Evolutionary conservation across 2,329 filamentous ascomycete genomes (phyloP), one percentile per base, ranked within the genome.

Genomic region (Setomelanomma holmii): DNA sequence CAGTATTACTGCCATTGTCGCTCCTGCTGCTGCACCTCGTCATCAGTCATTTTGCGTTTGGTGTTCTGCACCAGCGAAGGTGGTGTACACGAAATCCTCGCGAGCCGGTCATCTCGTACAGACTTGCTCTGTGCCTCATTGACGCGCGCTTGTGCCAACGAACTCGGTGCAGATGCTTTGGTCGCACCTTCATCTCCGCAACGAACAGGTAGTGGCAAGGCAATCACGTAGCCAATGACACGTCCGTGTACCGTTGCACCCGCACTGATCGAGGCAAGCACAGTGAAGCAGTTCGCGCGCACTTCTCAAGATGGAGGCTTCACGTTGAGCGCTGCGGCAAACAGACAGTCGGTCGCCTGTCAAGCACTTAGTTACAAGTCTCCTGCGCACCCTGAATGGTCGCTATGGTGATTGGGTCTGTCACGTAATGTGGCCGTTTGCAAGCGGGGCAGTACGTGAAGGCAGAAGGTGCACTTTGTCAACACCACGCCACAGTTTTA

Each of bases 361-460:
- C 10, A 30, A 30, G 10, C 5, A 14, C 10, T 14, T 30, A 3
- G 2, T 14, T 30, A 6, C 27, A 30, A 14, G 10, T 10, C 10
- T 8, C 27, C 3, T 10, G 27, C 5, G n/a, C 14, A 14, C 27
- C 27, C 27, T 30, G 27, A 14, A 10, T 6, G 27, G 10, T 30
- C 10, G 14, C 5, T 10, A 10, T 30, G 14, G 27, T 14, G 27
- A 6, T 6, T 30, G 27, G 27, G 27, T 14, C n/a, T 16, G 34
- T 36, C 12, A 17, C 34, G 27, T 24, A 12, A n/a, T n/a, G 14
- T 22, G n/a, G 20, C 27, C 22, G 57, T 56, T 56, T 60, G 55
- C 47, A 53, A 45, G 54, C 36, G 45, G 57, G 40, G 51, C 51
- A 17, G 19, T 12, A 44, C 6, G 56, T 59, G 49, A 61, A 55